phyloP scores from a whole-genome alignment of 2,329 filamentous ascomycete species.

The Pleoardoris graminearum region DNA sequence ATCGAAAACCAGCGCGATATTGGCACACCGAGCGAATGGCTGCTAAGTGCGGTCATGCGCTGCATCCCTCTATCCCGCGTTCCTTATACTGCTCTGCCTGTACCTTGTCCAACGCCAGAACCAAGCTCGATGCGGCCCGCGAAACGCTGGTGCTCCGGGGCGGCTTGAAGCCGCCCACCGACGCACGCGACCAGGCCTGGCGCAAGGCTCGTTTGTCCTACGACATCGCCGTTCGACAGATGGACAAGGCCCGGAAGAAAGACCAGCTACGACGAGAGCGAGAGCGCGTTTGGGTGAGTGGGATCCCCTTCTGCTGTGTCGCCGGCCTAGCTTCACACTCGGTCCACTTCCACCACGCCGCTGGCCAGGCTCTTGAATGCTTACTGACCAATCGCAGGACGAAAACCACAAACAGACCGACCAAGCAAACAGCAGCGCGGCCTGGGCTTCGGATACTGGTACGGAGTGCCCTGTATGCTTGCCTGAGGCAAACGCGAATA shows the following conservation, averaged over 20 bases:
- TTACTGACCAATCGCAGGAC: not conserved
- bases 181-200: slow-evolving; percentile 24
- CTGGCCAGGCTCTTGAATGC: not conserved
- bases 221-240: slow-evolving; percentile 15
- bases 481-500: not conserved
- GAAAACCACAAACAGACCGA: not conserved
- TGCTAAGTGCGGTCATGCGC: slow-evolving; percentile 26
- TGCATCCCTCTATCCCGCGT: slow-evolving; percentile 28
- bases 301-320: not conserved
- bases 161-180: slow-evolving; percentile 12
- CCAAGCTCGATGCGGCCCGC: slow-evolving; percentile 18
- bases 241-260: slow-evolving; percentile 15
- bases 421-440: not conserved
- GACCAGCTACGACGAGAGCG: slow-evolving; percentile 27
- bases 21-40: slow-evolving; percentile 19
- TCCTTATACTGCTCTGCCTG: slow-evolving; percentile 27
- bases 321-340: not conserved
- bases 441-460: not conserved
- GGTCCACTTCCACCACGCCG: not conserved
- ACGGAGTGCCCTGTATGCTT: not conserved
- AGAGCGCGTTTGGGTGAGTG: slow-evolving; percentile 26
- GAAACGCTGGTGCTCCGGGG: slow-evolving; percentile 19
- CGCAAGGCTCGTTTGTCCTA: slow-evolving; percentile 24
- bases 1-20: not conserved
- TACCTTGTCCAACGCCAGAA: slow-evolving; percentile 14